Percentiles rank a stretch among this genome's conserved stretches.
Conservation (phyloP, 2,329 filamentous ascomycete genomes). For the Claviceps spartinae region DNA sequence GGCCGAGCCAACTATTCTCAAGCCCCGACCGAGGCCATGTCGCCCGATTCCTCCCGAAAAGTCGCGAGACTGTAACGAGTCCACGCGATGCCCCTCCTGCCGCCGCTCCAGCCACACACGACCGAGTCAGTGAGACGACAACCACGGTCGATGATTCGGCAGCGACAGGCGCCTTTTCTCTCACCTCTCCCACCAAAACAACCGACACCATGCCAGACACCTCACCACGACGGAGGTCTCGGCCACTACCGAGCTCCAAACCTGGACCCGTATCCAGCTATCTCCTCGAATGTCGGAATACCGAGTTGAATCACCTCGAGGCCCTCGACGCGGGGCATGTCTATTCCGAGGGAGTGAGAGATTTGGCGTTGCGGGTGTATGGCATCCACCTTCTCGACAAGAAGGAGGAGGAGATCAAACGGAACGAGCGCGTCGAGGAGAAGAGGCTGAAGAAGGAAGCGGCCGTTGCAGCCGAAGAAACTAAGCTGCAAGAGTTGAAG, state of each 20-base stretch:
- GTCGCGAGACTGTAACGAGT: conserved; percentile 46
- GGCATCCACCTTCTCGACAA: conserved; percentile 33
- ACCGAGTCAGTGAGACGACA: no score
- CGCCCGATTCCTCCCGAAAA: conserved; percentile 46
- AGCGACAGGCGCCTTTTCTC: background rate
- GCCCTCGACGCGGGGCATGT: conserved; percentile 52
- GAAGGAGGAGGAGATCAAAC: conserved; percentile 28
- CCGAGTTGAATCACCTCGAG: conserved; percentile 47
- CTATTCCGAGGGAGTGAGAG: conserved; percentile 52
- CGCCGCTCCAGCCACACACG: no score
- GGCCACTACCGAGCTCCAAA: conserved; percentile 28
- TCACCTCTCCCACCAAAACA: background rate
- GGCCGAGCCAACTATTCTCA: conserved; percentile 24
- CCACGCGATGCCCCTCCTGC: conserved; percentile 42
- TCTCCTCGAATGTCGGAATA: conserved; percentile 48
- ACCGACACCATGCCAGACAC: conserved; percentile 27
- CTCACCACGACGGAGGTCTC: conserved; percentile 26
- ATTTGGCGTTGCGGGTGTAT: conserved; percentile 33
- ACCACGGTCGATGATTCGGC: background rate
- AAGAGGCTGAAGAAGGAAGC: conserved; percentile 32
- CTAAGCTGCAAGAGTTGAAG: conserved; percentile 32
- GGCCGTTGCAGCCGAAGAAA: conserved; percentile 31
- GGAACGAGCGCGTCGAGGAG: conserved; percentile 31
- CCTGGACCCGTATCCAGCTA: conserved; percentile 41
- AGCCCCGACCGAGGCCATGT: conserved; percentile 35